Conservation (phyloP, 805 yeast species). For the Pichia californica region DNA sequence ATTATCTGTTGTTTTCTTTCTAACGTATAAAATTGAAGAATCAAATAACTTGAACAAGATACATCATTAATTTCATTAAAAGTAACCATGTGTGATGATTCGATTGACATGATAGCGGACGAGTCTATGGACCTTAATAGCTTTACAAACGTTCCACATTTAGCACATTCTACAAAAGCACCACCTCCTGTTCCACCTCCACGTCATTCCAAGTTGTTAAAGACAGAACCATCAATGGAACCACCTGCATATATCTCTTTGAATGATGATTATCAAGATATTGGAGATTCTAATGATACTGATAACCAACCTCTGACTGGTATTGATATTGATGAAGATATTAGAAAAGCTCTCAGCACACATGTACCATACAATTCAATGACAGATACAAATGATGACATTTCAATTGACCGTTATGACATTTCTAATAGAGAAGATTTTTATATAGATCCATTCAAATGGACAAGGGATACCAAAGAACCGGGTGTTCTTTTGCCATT, state of each 20-base stretch:
- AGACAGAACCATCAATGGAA: background rate
- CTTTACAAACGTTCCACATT: conserved; percentile 1
- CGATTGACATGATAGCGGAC: background rate
- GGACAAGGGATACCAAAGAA: conserved; percentile 14
- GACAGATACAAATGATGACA: conserved; percentile 14
- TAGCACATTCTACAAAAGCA: background rate
- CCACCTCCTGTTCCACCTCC: conserved; percentile 7
- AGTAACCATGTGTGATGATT: background rate
- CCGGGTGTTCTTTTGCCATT: conserved; percentile 34
- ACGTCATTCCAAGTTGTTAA: background rate
- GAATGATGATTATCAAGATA: background rate
- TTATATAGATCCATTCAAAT: conserved; percentile 29
- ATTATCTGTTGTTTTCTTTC: too few relatives aligned
- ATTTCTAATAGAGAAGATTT: conserved; percentile 16
- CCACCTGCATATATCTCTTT: background rate
- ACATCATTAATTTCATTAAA: too few relatives aligned
- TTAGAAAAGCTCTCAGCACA: conserved; percentile 19
- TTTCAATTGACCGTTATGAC: background rate
- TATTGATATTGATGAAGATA: conserved; percentile 20
- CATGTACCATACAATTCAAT: conserved; percentile 12
- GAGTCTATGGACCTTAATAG: background rate
- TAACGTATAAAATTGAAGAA: too few relatives aligned
- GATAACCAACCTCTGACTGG: background rate
- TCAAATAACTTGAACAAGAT: too few relatives aligned
- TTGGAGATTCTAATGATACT: background rate